These are phyloP conservation scores for Trichoderma citrinoviride DNA, from an alignment of 2,329 filamentous ascomycete genomes.

Conservation along the genomic window DNA sequence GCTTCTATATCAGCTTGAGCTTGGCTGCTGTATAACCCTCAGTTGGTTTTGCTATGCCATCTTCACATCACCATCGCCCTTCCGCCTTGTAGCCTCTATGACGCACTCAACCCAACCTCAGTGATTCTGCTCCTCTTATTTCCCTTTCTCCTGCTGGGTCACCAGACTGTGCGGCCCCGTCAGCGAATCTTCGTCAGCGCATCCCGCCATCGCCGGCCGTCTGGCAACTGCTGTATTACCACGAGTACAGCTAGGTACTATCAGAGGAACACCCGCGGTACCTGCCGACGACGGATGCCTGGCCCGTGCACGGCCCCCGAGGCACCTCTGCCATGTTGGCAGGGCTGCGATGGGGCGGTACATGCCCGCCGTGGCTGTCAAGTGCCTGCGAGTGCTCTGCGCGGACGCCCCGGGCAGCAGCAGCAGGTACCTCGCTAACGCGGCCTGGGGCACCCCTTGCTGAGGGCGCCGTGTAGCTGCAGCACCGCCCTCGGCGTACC, in stretches of 20 bases:
- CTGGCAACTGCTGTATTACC: too few relatives aligned
- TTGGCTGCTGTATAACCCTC: too few relatives aligned
- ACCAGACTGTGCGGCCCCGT: constrained; percentile 15
- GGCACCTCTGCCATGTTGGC: not conserved
- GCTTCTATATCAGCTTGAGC: too few relatives aligned
- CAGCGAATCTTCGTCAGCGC: constrained; percentile 20
- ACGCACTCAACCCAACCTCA: not conserved
- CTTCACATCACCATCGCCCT: too few relatives aligned
- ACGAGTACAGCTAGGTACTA: too few relatives aligned
- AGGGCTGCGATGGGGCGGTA: constrained; percentile 14
- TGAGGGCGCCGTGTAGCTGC: constrained; percentile 5
- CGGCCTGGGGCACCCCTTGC: constrained; percentile 6
- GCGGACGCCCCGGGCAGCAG: not conserved
- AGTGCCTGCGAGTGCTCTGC: too few relatives aligned
- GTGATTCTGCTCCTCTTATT: not conserved
- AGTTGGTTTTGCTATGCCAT: too few relatives aligned
- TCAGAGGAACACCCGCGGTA: constrained; percentile 19
- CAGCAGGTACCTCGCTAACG: constrained; percentile 12
- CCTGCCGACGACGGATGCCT: constrained; percentile 12
- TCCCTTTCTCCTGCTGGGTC: not conserved
- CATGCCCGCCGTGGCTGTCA: not conserved
- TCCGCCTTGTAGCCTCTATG: not conserved
- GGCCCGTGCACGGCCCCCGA: constrained; percentile 14
- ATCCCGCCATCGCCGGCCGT: constrained; percentile 10
- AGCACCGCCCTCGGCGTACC: not conserved